Percentiles rank a stretch among this genome's conserved stretches.
phyloP scores from a whole-genome alignment of 768 basidiomycete genomes.

The Exsudoporus frostii region DNA sequence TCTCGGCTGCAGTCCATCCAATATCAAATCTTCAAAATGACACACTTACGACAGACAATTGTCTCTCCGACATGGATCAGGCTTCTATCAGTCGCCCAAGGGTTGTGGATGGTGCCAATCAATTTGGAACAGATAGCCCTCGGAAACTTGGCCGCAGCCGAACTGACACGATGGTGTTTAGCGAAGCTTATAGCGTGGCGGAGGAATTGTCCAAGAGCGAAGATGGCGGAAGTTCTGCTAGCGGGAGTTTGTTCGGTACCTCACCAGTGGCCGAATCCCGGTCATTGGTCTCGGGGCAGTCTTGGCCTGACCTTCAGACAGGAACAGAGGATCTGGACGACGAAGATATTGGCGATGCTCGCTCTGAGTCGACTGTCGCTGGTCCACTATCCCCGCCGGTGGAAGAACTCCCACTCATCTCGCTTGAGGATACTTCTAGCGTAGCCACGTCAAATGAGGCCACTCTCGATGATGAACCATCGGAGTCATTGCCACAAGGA shows the following conservation, averaged over 20 bases:
- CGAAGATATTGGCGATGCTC: slow-evolving; percentile 24
- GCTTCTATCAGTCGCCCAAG: slow-evolving; percentile 18
- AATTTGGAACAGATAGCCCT: slow-evolving; percentile 36
- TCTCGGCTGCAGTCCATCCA: slow-evolving; percentile 40
- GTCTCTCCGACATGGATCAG: slow-evolving; percentile 3
- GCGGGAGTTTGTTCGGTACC: slow-evolving; percentile 6
- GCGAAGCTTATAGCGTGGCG: slow-evolving; percentile 38
- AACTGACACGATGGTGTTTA: slow-evolving; percentile 76
- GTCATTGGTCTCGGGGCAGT: neutral
- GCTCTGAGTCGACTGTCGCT: slow-evolving; percentile 17
- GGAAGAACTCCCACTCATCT: slow-evolving; percentile 25
- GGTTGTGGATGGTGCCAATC: slow-evolving; percentile 12
- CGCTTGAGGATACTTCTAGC: slow-evolving; percentile 19
- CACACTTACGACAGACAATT: slow-evolving; percentile 2
- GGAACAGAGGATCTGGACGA: slow-evolving; percentile 19
- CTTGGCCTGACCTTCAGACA: slow-evolving; percentile 14
- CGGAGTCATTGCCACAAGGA: neutral
- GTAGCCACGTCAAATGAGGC: neutral
- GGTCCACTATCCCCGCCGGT: slow-evolving; percentile 28
- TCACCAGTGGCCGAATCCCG: slow-evolving; percentile 13
- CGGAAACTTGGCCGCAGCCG: slow-evolving; percentile 51
- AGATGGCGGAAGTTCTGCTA: neutral
- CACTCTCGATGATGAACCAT: neutral
- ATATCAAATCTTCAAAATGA: slow-evolving; percentile 11
- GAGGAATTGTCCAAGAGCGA: slow-evolving; percentile 37